Evolutionary conservation across 129 eudicot species (phyloP).

Genomic region (Tanacetum coccineum): DNA sequence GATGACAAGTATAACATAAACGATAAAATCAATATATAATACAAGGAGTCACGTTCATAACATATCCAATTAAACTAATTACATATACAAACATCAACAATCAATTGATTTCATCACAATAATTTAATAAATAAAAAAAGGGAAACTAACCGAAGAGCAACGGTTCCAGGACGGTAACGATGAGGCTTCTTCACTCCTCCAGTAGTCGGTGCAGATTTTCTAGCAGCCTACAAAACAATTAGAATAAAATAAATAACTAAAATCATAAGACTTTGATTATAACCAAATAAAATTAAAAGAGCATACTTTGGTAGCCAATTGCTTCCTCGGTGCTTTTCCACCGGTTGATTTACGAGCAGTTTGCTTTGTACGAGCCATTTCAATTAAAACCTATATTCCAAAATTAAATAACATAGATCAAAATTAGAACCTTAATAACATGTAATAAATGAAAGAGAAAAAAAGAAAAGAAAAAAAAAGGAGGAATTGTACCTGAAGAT

Average conservation of each 20-base stretch:
- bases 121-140: background rate
- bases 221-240: constrained; percentile 28
- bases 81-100: background rate
- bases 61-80: too few species aligned
- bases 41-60: too few species aligned
- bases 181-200: constrained; percentile 36
- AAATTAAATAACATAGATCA: too few species aligned
- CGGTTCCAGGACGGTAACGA: constrained; percentile 18
- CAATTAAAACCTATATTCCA: too few species aligned
- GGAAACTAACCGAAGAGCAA: constrained; percentile 43
- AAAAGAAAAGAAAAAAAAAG: too few species aligned
- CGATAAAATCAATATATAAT: too few species aligned
- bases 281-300: background rate
- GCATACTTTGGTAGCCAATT: constrained; percentile 36
- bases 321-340: constrained; percentile 41
- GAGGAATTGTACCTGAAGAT: too few species aligned
- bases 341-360: constrained; percentile 20
- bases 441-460: too few species aligned
- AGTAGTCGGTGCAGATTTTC: constrained; percentile 30
- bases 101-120: background rate
- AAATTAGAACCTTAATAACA: too few species aligned
- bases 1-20: too few species aligned
- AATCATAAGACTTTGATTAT: background rate
- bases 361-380: constrained; percentile 47
- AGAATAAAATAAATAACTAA: background rate